Evolutionary conservation across 805 yeast species (phyloP), one percentile per base, ranked within the genome.

Genomic region (Kurtzmaniella fragi): DNA sequence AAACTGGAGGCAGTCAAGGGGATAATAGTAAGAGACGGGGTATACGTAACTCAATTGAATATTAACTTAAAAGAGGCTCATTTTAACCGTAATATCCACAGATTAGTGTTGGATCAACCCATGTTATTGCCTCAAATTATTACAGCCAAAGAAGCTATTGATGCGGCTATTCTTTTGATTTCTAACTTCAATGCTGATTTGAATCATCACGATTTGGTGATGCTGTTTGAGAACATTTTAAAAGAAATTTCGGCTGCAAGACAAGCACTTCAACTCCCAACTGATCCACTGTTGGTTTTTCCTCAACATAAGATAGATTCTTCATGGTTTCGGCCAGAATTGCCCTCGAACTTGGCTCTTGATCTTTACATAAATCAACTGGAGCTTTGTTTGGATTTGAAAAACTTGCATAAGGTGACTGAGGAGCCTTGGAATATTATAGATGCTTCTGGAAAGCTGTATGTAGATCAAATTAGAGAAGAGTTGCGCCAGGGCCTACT

Each of bases 371-470:
- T 82, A 16, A 67, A 72, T 44, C 82, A 78, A 53, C 78, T 82
- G 15, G 89, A 84, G 49, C 53, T 82, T 3, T 68, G 81, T 17
- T 57, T 82, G 5, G 89, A 82, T 39, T 58, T 81, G 41, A 75
- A 77, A 50, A 70, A 71, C 37, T 52, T 82, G 28, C 64, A 60
- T 27, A 59, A 59, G 16, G 70, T 82, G 7, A 68, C 68, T 0
- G 78, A 73, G 43, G 66, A 63, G 41, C 90, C 90, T 1, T 84
- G 90, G 90, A 61, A 73, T 42, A 60, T 68, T 4, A 69, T 80
- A 5, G 73, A 78, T 41, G 59, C 61, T 6, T 38, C 50, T 2
- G 78, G 78, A 0, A 63, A 66, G 37, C 77, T 85, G 3, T 71
- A 77, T 50, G 73, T 78, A 3, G 91, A 84, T 55, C 61, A 60